phyloP scores from a whole-genome alignment of 2,329 filamentous ascomycete species.

The Leptographium radiaticola region DNA sequence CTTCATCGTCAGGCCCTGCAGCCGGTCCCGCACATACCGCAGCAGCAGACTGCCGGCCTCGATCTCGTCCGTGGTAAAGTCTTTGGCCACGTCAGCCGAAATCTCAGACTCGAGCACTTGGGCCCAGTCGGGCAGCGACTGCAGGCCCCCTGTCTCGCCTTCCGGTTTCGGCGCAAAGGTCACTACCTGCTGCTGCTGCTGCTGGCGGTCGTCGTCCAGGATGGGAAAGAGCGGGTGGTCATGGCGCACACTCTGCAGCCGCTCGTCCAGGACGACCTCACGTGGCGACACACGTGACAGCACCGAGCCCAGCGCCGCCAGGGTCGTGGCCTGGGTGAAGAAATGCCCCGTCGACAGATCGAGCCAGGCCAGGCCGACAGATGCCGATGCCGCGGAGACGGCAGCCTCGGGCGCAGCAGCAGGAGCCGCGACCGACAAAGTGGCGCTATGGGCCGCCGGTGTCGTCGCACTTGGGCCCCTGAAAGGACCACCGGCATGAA shows the following conservation, averaged over 20 bases:
- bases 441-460: background rate
- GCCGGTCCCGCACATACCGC: conserved; percentile 66
- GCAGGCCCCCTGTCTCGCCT: conserved; percentile 8
- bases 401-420: background rate
- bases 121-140: conserved; percentile 51
- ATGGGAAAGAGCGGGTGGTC: conserved; percentile 47
- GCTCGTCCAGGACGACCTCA: conserved; percentile 69
- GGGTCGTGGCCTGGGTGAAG: conserved; percentile 63
- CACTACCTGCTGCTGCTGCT: conserved; percentile 32
- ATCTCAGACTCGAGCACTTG: conserved; percentile 66
- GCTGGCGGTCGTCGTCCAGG: conserved; percentile 51
- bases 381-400: background rate
- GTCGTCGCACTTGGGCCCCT: background rate
- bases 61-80: conserved; percentile 58
- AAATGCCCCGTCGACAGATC: conserved; percentile 94
- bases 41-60: conserved; percentile 69
- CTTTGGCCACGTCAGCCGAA: conserved; percentile 31
- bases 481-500: conserved; percentile 38
- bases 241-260: conserved; percentile 26
- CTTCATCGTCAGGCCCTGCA: conserved; percentile 67
- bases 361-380: conserved; percentile 77
- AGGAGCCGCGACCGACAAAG: conserved; percentile 11
- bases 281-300: conserved; percentile 71
- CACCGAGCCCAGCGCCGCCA: conserved; percentile 62
- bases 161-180: conserved; percentile 48